A percentile compares a stretch with the other conserved stretches of the same genome.
Conservation (phyloP, 129 eudicot species). For the Pittosporum tobira region DNA sequence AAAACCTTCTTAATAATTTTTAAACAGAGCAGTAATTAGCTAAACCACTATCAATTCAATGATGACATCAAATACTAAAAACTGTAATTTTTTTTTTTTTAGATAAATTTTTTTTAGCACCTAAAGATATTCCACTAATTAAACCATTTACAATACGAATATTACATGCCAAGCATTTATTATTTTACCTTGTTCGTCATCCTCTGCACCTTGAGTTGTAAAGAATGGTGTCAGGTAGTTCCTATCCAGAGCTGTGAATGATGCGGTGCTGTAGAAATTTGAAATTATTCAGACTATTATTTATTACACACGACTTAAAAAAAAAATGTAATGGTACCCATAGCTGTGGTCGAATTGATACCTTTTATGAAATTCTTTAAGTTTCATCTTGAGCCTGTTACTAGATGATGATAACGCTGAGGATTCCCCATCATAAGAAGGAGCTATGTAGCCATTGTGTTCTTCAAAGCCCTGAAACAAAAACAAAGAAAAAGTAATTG, state of each 20-base stretch:
- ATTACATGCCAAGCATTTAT: slow-evolving; percentile 3
- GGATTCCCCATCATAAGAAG: slow-evolving; percentile 51
- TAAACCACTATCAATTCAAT: background rate
- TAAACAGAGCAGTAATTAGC: background rate
- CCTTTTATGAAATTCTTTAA: slow-evolving; percentile 89
- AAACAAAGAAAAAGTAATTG: slow-evolving; percentile 3
- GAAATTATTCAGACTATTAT: background rate
- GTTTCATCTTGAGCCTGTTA: slow-evolving; percentile 84
- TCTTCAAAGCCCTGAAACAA: slow-evolving; percentile 54
- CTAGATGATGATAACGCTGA: slow-evolving; percentile 90
- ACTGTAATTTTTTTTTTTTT: no score
- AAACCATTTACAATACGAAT: background rate
- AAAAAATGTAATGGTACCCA: background rate
- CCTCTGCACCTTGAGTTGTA: slow-evolving; percentile 78
- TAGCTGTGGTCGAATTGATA: slow-evolving; percentile 10
- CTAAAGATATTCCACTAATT: background rate
- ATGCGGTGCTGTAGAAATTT: slow-evolving; percentile 51
- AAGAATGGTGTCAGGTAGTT: slow-evolving; percentile 98
- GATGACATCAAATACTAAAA: background rate
- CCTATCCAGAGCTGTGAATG: slow-evolving; percentile 80
- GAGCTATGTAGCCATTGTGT: slow-evolving; percentile 64
- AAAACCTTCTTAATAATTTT: background rate
- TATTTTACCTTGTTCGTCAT: slow-evolving; percentile 57
- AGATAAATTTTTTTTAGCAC: background rate
- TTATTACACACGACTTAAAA: background rate